Conservation (phyloP, 1,284 basidiomycete species). For the Exsudoporus floridanus region DNA sequence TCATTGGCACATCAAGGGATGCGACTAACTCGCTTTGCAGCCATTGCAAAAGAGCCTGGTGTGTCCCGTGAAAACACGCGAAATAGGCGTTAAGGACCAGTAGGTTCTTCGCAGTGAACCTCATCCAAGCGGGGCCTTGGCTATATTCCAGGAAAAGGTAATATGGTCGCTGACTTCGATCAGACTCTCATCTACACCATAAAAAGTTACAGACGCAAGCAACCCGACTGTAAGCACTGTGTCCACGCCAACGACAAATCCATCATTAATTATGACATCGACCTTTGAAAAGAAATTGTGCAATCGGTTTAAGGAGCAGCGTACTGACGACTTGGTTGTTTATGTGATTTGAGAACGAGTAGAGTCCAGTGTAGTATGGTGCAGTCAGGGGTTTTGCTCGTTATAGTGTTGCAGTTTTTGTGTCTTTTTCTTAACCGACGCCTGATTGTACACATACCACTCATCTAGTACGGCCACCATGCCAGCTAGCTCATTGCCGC, state of each 20-base stretch:
- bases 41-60: neutral
- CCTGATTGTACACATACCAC: too few species aligned
- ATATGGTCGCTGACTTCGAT: neutral
- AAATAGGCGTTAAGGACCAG: neutral
- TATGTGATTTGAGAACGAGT: too few species aligned
- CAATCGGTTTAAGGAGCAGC: neutral
- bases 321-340: too few species aligned
- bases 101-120: neutral
- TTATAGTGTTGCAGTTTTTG: constrained; percentile 3
- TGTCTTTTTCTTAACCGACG: neutral
- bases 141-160: neutral
- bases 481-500: constrained; percentile 51
- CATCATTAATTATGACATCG: neutral
- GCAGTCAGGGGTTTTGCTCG: constrained; percentile 13
- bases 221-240: neutral
- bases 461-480: constrained; percentile 12
- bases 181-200: neutral
- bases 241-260: neutral
- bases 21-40: neutral
- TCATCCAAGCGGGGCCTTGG: too few species aligned
- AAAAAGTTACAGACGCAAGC: neutral
- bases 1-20: neutral
- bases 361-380: too few species aligned
- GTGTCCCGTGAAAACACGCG: too few species aligned
- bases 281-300: neutral